phyloP scores from a whole-genome alignment of 305 asterid genomes.

The Fraxinus sp. region DNA sequence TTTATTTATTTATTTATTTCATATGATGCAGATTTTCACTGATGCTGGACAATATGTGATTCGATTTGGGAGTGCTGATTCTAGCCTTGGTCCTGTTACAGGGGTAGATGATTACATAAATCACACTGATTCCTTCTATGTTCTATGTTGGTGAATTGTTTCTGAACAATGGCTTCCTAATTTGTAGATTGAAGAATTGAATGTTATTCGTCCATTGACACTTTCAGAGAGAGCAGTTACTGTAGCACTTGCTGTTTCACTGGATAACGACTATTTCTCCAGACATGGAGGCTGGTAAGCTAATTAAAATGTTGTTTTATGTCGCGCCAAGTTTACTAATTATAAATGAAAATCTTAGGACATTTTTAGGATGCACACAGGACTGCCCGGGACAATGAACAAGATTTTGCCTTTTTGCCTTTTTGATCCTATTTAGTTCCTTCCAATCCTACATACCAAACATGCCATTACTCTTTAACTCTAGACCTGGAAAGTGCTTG shows the following conservation, averaged over 20 bases:
- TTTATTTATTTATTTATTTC: background rate
- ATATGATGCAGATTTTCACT: constrained; percentile 61
- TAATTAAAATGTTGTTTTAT: background rate
- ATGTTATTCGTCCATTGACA: constrained; percentile 64
- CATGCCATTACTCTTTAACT: constrained; percentile 3
- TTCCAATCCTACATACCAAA: background rate
- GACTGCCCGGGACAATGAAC: background rate
- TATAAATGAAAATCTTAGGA: background rate
- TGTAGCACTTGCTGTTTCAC: constrained; percentile 86
- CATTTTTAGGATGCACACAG: background rate
- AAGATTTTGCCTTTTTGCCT: background rate
- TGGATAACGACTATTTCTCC: constrained; percentile 93
- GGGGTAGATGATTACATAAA: constrained; percentile 52
- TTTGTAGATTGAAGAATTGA: constrained; percentile 68
- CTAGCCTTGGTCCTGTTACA: constrained; percentile 49
- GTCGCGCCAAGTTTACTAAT: background rate
- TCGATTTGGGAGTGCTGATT: constrained; percentile 70
- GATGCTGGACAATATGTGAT: constrained; percentile 99
- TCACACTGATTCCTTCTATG: background rate
- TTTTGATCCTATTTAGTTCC: background rate
- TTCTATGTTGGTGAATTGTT: constrained; percentile 6
- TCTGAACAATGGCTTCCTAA: constrained; percentile 24
- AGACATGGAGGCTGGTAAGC: constrained; percentile 93
- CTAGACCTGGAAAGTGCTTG: background rate
- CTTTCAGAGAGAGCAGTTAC: constrained; percentile 89